Percentiles rank a stretch among this genome's conserved stretches.
These are phyloP conservation scores for Cladophialophora immunda DNA, from an alignment of 2,329 filamentous ascomycete species.

Conservation along the genomic window DNA sequence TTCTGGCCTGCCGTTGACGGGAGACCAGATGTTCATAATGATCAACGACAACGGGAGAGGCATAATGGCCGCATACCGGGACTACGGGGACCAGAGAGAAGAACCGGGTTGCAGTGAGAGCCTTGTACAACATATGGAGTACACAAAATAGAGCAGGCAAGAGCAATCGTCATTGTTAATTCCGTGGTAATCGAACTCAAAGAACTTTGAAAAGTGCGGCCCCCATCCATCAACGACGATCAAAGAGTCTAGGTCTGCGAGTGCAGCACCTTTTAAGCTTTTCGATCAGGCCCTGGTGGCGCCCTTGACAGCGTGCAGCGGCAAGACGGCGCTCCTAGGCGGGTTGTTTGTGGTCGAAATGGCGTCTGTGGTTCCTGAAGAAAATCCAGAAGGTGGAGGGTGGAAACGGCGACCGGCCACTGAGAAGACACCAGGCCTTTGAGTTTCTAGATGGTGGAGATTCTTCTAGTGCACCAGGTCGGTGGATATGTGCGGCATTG, in stretches of 20 bases:
- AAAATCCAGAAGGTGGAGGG: background rate
- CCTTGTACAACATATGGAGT: background rate
- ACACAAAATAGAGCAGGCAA: background rate
- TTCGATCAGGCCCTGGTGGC: background rate
- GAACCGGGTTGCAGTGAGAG: background rate
- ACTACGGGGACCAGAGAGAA: background rate
- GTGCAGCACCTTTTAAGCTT: background rate
- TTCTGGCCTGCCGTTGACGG: background rate
- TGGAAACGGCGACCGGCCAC: background rate
- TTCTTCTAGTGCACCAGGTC: slow-evolving; percentile 2
- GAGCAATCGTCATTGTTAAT: background rate
- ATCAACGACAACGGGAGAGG: background rate
- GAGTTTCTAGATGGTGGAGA: slow-evolving; percentile 15
- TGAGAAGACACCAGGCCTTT: background rate
- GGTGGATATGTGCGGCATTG: slow-evolving; percentile 13
- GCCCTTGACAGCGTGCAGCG: background rate
- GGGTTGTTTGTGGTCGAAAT: slow-evolving; percentile 11
- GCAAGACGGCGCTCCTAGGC: slow-evolving; percentile 4
- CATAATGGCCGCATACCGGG: background rate
- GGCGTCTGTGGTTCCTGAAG: slow-evolving; percentile 11
- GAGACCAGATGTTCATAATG: background rate
- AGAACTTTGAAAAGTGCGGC: background rate
- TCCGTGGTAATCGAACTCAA: background rate
- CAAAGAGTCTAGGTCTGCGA: too few relatives aligned
- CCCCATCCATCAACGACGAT: background rate